Evolutionary conservation across 1,139 yeast genomes (phyloP), one percentile per base, ranked within the genome.

Genomic region (Spathaspora jeffriesii): DNA sequence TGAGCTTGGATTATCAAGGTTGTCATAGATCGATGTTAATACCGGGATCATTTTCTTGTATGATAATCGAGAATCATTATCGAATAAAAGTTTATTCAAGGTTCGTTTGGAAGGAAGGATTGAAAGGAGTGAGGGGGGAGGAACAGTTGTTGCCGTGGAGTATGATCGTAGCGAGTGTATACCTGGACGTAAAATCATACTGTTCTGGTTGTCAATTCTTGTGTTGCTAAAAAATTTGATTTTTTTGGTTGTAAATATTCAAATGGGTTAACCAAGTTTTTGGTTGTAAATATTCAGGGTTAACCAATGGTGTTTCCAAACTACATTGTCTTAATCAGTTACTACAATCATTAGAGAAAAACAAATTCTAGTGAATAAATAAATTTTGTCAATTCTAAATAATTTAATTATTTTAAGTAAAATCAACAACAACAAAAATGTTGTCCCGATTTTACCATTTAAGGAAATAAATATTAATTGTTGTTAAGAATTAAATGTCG

Each of bases 41-140:
- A 81, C 73, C 0, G 85, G 84, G 41, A 82, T 59, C 44, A 83
- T 73, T 57, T 81, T 82, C 14, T 65, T 63, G 54, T 79, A 82
- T 1, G 82, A 70, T 36, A 82, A 68, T 42, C 81, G 65, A 43
- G 87, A 75, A 61, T 85, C 88, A 49, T 81, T 70, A 58, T 86
- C 92, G 58, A 85, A 87, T 2, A 87, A 68, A 20, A 84, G 70
- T 45, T 81, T 66, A 52, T 84, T 85, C 46, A 85, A 63, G 18
- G 78, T 67, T 50, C 78, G 77, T 60, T 79, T 80, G 25, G 77
- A 70, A 6, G 93, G 93, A 8, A 87, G 73, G 5, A 85, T 64
- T 9, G 77, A 73, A 31, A 64, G 54, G 18, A 85, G 67, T 2
- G 73, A 64, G 0, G 86, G 87, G 20, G 72, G 53, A 2, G 43